phyloP scores from a whole-genome alignment of 352 stramenopile species.

The Saprolegnia parasitica region DNA sequence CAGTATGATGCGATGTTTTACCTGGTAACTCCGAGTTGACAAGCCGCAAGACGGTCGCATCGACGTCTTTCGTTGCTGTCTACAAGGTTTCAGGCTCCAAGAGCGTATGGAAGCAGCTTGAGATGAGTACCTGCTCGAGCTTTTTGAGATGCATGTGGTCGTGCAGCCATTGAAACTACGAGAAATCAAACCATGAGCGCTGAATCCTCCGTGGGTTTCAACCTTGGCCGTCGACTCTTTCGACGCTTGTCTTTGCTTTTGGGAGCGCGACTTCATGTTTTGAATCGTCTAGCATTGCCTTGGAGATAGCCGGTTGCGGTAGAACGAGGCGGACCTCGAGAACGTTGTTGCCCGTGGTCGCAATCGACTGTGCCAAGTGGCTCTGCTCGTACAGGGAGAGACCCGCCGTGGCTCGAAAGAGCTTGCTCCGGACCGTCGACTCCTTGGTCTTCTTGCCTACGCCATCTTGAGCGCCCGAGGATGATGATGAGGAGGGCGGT shows the following conservation, averaged over 20 bases:
- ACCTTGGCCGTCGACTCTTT: slow-evolving; percentile 63
- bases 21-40: slow-evolving; percentile 42
- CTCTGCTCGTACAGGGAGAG: slow-evolving; percentile 62
- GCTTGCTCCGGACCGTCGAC: slow-evolving; percentile 40
- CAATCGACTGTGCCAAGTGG: slow-evolving; percentile 46
- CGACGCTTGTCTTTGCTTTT: slow-evolving; percentile 50
- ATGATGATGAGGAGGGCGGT: too few relatives aligned
- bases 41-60: slow-evolving; percentile 54
- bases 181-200: background rate
- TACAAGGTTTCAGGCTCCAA: slow-evolving; percentile 22
- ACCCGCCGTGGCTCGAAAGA: slow-evolving; percentile 63
- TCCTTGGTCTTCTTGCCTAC: background rate
- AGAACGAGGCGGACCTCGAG: slow-evolving; percentile 39
- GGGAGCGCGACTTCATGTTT: slow-evolving; percentile 59
- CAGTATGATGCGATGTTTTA: background rate
- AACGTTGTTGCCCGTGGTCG: slow-evolving; percentile 45
- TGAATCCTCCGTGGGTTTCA: background rate
- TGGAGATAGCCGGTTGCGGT: too few relatives aligned
- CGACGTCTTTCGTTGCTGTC: slow-evolving; percentile 56
- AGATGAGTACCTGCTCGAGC: slow-evolving; percentile 39
- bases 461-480: too few relatives aligned
- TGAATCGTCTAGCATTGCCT: slow-evolving; percentile 43
- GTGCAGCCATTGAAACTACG: slow-evolving; percentile 49
- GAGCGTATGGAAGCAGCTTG: background rate
- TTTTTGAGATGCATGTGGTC: slow-evolving; percentile 58